Base-by-base conservation (phyloP, 2,329 filamentous ascomycete genomes). In the Pyrenochaeta sp. region DNA sequence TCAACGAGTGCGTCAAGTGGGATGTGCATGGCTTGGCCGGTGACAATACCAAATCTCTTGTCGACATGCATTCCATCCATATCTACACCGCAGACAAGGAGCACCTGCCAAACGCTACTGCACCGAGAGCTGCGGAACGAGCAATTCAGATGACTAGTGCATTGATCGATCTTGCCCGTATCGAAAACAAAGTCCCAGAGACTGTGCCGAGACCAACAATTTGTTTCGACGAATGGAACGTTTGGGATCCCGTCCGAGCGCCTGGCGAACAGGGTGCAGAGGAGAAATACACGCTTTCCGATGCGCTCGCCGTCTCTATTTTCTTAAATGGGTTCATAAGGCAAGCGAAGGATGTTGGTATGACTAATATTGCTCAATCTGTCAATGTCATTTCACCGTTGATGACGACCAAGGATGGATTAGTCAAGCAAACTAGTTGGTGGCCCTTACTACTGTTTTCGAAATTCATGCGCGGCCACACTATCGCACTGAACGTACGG, bases 221-320 rank as follows among this genome's bases (percentile, higher is more conserved):
- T 73, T 93, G 90, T 81, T 93, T 93, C 72, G 91, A 93, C 72
- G 90, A 93, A 77, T 93, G 91, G 91, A 93, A 93, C 73, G 90
- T 93, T 8, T 93, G 90, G 90, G 90, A 92, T 67, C 89, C 90
- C 0, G 81, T 83, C 52, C 85, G 90, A 8, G 90, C 90, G 0
- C 89, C 89, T 0, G 91, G 91, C 15, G 87, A 90, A 67, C 75
- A 85, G 59, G 91, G 91, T 15, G 91, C 88, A 5, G 90, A 93
- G 77, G 90, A 93, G 72, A 75, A 72, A 45, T 79, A 93, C 79
- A 92, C 88, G 0, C 83, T 93, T 7, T 91, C 88, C 0, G 90
- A 93, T 65, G 90, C 89, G 1, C 81, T 93, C 15, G 90, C 90
- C n/a, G 90, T 93, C 0, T 85, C 85, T 2, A 84, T 90, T 22